A percentile compares a stretch with the other conserved stretches of the same genome.
Evolutionary conservation across 805 yeast species (phyloP).

Genomic region (Spathaspora arborariae): DNA sequence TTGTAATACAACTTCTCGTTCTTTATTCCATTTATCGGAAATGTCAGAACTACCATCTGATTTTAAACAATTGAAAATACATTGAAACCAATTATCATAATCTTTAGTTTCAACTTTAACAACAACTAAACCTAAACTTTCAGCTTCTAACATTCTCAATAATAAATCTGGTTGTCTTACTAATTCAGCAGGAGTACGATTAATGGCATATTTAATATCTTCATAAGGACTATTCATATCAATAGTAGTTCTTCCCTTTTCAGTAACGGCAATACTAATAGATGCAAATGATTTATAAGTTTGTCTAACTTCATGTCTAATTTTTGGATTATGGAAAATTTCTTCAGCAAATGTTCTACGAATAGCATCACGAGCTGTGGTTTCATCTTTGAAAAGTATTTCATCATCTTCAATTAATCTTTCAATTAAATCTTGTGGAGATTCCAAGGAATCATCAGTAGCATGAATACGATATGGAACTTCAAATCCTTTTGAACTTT

Average conservation of each 20-base stretch:
- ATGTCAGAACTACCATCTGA: slow-evolving; percentile 78
- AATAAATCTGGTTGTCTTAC: slow-evolving; percentile 73
- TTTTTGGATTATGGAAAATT: slow-evolving; percentile 72
- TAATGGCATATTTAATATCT: slow-evolving; percentile 86
- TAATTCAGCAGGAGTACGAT: slow-evolving; percentile 75
- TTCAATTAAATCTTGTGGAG: slow-evolving; percentile 60
- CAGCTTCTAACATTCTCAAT: slow-evolving; percentile 90
- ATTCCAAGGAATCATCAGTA: slow-evolving; percentile 60
- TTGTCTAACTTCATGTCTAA: slow-evolving; percentile 65
- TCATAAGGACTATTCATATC: slow-evolving; percentile 78
- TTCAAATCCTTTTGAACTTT: slow-evolving; percentile 46
- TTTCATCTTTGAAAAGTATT: slow-evolving; percentile 51
- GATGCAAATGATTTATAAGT: slow-evolving; percentile 62
- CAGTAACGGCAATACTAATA: slow-evolving; percentile 74
- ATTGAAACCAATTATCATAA: slow-evolving; percentile 37
- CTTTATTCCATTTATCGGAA: slow-evolving; percentile 76
- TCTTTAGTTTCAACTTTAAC: slow-evolving; percentile 56
- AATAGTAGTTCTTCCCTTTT: slow-evolving; percentile 65
- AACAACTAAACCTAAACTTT: slow-evolving; percentile 65
- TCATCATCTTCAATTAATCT: slow-evolving; percentile 41
- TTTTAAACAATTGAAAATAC: slow-evolving; percentile 47
- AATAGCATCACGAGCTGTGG: slow-evolving; percentile 68
- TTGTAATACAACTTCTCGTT: slow-evolving; percentile 64
- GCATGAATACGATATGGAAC: slow-evolving; percentile 58
- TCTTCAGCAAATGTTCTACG: slow-evolving; percentile 76